Base-by-base conservation (phyloP, 129 eudicot species). In the Centella asiatica region DNA sequence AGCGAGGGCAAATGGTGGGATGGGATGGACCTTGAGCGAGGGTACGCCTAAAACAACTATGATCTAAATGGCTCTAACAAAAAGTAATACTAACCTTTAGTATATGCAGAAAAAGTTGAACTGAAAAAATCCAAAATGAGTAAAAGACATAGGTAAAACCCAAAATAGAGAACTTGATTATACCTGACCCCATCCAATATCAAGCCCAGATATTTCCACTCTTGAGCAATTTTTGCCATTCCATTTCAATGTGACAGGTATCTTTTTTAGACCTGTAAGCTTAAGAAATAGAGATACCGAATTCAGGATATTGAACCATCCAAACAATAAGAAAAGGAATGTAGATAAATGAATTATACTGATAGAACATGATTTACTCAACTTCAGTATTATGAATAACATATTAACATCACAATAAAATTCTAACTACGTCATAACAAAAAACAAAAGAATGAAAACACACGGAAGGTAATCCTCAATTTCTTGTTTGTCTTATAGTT, bases 121-220 rank as follows among this genome's bases (percentile, higher is more conserved):
- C n/a, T 56, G 59, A 13, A 33, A 47, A 37, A n/a, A 15, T 57
- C 29, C 20, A 31, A 45, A 27, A n/a, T 44, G 10, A 23, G 4
- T 34, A 9, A 9, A 34, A 34, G 5, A 34, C 9, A 34, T 3
- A 34, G 39, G 39, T 34, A 3, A 34, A 3, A 3, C 39, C 9
- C 9, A 34, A 34, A 9, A 4, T 37, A 13, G 24, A 65, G 14
- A 65, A 20, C 49, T 32, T 61, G 56, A 54, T 60, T 29, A 44
- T 79, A 92, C 95, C 98, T 80, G 90, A 52, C 87, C 95, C 96
- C 98, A 92, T 37, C 98, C 95, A 44, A 92, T 68, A 78, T 92
- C 95, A 69, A 92, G 98, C 24, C 98, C 98, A 24, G 98, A 79
- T 40, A 92, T 71, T 74, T 87, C 98, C 47, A 92, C 98, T 0